These are phyloP conservation scores for Luffa aegyptiaca DNA, from an alignment of 306 rosid species.

Conservation along the genomic window DNA sequence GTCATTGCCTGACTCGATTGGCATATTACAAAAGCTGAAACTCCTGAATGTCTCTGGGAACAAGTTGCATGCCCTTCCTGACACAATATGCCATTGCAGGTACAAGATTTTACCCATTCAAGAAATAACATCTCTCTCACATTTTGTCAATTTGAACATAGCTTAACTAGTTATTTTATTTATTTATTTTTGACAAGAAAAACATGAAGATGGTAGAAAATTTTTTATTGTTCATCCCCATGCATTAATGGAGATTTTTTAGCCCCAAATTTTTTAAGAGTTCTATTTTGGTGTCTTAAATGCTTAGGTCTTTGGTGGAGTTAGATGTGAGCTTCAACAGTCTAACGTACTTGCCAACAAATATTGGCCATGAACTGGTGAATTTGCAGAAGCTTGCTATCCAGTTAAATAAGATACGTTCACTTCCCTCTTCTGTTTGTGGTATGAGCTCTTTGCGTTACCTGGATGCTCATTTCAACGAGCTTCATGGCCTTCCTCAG, in stretches of 20 bases:
- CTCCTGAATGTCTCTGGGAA: constrained; percentile 60
- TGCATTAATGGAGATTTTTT: neutral
- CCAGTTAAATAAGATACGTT: constrained; percentile 75
- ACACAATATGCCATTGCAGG: constrained; percentile 80
- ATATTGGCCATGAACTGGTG: constrained; percentile 64
- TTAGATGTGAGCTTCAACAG: constrained; percentile 78
- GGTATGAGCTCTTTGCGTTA: constrained; percentile 66
- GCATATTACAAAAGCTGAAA: constrained; percentile 67
- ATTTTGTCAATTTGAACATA: neutral
- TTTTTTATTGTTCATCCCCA: neutral
- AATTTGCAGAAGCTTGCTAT: constrained; percentile 52
- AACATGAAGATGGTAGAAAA: too few relatives aligned
- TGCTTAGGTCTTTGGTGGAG: constrained; percentile 85
- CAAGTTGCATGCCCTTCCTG: constrained; percentile 72
- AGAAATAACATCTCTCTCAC: neutral
- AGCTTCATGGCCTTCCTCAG: constrained; percentile 72
- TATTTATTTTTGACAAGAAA: too few relatives aligned
- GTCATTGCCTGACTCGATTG: constrained; percentile 74
- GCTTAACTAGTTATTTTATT: too few relatives aligned
- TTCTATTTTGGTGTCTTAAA: neutral
- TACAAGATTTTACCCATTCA: constrained; percentile 9
- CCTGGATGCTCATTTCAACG: constrained; percentile 91
- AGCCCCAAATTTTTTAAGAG: neutral
- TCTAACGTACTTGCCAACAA: constrained; percentile 87
- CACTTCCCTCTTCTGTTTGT: constrained; percentile 73